These are phyloP conservation scores for Mortierella hygrophila DNA, from an alignment of 192 early-diverging fungal species.

Conservation along the genomic window DNA sequence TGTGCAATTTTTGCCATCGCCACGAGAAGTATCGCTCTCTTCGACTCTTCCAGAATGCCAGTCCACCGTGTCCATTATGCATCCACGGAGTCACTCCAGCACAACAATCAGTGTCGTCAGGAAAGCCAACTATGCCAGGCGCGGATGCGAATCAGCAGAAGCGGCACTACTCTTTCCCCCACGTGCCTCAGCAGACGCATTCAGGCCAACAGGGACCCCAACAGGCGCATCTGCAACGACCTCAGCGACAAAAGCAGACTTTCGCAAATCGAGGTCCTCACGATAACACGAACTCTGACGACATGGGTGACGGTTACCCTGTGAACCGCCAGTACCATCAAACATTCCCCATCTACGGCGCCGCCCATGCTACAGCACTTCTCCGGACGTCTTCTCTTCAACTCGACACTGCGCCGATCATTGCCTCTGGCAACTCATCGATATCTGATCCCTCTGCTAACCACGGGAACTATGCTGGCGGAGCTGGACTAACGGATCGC, in stretches of 20 bases:
- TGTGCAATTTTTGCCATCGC: constrained; percentile 41
- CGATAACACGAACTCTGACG: neutral
- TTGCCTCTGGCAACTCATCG: neutral
- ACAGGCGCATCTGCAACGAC: constrained; percentile 13
- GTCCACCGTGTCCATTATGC: constrained; percentile 36
- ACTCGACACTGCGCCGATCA: neutral
- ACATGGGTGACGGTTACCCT: constrained; percentile 11
- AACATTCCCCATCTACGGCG: constrained; percentile 4
- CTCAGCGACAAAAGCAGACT: neutral
- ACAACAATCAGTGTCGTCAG: neutral
- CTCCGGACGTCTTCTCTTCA: neutral
- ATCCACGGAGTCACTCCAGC: constrained; percentile 15
- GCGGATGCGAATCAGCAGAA: neutral
- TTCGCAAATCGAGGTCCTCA: neutral
- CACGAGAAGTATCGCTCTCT: constrained; percentile 39
- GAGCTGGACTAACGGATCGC: neutral
- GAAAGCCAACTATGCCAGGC: neutral
- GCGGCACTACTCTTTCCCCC: constrained; percentile 8
- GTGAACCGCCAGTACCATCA: constrained; percentile 9
- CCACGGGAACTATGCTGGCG: neutral
- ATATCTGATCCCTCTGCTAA: neutral
- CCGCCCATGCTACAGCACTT: neutral
- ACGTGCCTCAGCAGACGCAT: neutral
- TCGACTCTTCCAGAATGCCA: constrained; percentile 22
- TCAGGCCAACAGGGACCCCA: constrained; percentile 5